phyloP scores from a whole-genome alignment of 495 filamentous ascomycete genomes.

The Platismatia glauca region DNA sequence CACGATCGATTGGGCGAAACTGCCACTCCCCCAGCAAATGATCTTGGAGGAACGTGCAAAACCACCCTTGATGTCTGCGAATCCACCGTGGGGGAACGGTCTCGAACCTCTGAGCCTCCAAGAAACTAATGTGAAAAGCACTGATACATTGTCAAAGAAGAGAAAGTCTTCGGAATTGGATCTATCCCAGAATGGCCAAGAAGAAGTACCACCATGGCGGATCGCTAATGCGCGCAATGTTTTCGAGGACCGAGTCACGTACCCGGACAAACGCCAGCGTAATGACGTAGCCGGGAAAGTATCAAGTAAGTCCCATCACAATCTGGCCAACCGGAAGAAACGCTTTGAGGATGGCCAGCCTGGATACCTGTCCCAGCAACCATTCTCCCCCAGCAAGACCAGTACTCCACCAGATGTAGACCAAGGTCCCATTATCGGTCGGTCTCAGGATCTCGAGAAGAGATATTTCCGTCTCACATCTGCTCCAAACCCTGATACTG shows the following conservation, averaged over 20 bases:
- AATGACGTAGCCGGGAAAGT: slow-evolving; percentile 41
- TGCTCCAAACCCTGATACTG: slow-evolving; percentile 72
- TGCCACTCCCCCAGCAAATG: slow-evolving; percentile 82
- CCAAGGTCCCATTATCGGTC: slow-evolving; percentile 76
- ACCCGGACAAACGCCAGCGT: slow-evolving; percentile 54
- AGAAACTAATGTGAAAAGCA: slow-evolving; percentile 26
- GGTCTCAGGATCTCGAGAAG: slow-evolving; percentile 81
- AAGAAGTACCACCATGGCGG: slow-evolving; percentile 60
- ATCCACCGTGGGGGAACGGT: slow-evolving; percentile 26
- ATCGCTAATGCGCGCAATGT: slow-evolving; percentile 47
- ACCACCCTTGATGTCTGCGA: slow-evolving; percentile 30
- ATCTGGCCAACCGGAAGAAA: slow-evolving; percentile 78
- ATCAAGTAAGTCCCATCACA: slow-evolving; percentile 82
- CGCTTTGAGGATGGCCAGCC: slow-evolving; percentile 57
- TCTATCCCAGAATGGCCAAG: slow-evolving; percentile 33
- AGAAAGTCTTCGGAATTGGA: slow-evolving; percentile 65
- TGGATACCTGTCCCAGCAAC: slow-evolving; percentile 22
- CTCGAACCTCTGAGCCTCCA: slow-evolving; percentile 16
- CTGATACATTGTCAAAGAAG: slow-evolving; percentile 48
- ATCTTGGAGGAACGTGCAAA: slow-evolving; percentile 61
- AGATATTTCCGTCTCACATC: slow-evolving; percentile 88
- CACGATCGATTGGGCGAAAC: slow-evolving; percentile 67
- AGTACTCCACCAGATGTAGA: slow-evolving; percentile 50
- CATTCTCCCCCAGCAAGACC: slow-evolving; percentile 50
- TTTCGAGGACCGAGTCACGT: slow-evolving; percentile 72